phyloP scores from a whole-genome alignment of 768 basidiomycete genomes.

The Russula abietina region DNA sequence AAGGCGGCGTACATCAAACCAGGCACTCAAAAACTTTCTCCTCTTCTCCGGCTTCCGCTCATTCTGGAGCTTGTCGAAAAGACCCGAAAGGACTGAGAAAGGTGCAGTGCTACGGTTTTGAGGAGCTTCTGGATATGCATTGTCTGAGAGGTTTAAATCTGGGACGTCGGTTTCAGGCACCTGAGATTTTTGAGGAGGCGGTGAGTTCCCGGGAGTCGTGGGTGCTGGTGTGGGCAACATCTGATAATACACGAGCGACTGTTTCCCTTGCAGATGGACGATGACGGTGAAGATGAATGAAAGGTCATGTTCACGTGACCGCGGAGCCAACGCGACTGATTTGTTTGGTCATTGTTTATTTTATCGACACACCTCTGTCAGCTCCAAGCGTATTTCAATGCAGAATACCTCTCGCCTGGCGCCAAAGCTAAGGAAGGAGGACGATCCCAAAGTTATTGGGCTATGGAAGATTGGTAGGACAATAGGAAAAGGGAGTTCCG shows the following conservation, averaged over 20 bases:
- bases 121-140: constrained; percentile 49
- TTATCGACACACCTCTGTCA: background rate
- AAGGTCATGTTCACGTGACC: constrained; percentile 3
- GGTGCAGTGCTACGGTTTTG: constrained; percentile 64
- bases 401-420: constrained; percentile 18
- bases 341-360: constrained; percentile 22
- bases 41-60: constrained; percentile 73
- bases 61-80: constrained; percentile 70
- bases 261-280: no score
- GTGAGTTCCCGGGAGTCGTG: constrained; percentile 50
- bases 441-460: constrained; percentile 41
- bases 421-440: constrained; percentile 26
- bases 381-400: constrained; percentile 3
- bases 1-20: constrained; percentile 65
- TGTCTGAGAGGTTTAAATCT: constrained; percentile 25
- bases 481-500: constrained; percentile 50
- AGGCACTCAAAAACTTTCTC: constrained; percentile 59
- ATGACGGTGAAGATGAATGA: background rate
- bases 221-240: constrained; percentile 69
- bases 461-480: constrained; percentile 51
- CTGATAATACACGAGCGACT: constrained; percentile 18
- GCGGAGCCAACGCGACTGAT: constrained; percentile 13
- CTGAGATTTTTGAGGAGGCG: constrained; percentile 19
- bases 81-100: constrained; percentile 56
- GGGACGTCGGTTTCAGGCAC: background rate